Base-by-base conservation (phyloP, 2,329 filamentous ascomycete species). In the Monilinia vaccinii-corymbosi region DNA sequence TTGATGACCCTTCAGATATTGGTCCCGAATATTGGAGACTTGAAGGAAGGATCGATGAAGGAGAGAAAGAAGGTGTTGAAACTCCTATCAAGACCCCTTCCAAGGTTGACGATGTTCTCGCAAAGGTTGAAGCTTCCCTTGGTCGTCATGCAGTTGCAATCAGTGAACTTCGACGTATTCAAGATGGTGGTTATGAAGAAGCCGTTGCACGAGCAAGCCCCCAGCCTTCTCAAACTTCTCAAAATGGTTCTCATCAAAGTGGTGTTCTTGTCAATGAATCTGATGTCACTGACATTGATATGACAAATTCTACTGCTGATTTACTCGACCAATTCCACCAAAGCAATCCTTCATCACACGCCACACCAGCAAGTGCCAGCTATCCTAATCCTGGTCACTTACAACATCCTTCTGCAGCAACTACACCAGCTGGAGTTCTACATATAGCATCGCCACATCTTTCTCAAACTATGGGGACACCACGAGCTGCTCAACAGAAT, bases 121-220 rank as follows among this genome's bases (percentile, higher is more conserved):
- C 83, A 46, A 83, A 89, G 58, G 83, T 96, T 1, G 90, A 96
- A 74, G 76, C 79, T 55, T 76, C 83, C 2, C 79, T 89, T n/a
- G 85, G 85, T 21, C 84, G 84, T 59, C 84, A 82, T 64, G 83
- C 89, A 47, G 79, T 81, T 42, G 77, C 81, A 31, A 82, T 88
- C 57, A 81, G 84, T 53, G 79, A 82, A 28, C 79, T 93, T 9
- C 79, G 82, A 42, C 86, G 89, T 49, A 80, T 95, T 47, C 85
- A 94, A 69, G 88, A 89, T 68, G 91, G 91, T 52, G 91, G 91
- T 2, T 82, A 83, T 38, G 76, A 91, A 72, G 83, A 90, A 63
- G 67, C 70, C 25, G 69, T 73, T 16, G 69, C 63, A 25, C 49
- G 63, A n/a, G 63, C 64, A 60, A 67, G 62, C 50, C 61, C 67